Percentiles rank a stretch among this genome's conserved stretches.
These are phyloP conservation scores for Globisporangium irregulare DNA, from an alignment of 352 stramenopile genomes.

Conservation along the genomic window DNA sequence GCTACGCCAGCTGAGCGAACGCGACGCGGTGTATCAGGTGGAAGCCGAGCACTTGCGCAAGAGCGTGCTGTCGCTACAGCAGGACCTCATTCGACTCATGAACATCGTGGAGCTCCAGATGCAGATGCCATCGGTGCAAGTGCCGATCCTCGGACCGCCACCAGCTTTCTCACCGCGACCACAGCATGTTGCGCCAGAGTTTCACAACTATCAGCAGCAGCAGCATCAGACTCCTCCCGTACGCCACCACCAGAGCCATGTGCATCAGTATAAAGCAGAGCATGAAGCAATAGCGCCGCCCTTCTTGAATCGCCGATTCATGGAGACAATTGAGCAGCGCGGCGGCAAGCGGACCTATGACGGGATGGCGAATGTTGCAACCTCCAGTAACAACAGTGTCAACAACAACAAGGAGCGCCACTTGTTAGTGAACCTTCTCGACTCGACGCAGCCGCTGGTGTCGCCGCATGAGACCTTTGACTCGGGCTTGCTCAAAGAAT, in stretches of 20 bases:
- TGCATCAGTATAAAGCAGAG: neutral
- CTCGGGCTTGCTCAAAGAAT: conserved; percentile 23
- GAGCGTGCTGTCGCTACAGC: conserved; percentile 66
- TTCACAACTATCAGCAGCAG: neutral
- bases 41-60: conserved; percentile 56
- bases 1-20: conserved; percentile 28
- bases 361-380: neutral
- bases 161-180: neutral
- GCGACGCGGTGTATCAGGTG: conserved; percentile 28
- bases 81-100: conserved; percentile 73
- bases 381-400: neutral
- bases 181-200: neutral
- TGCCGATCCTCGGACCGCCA: conserved; percentile 12
- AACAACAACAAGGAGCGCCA: conserved; percentile 20
- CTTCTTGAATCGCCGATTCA: conserved; percentile 23
- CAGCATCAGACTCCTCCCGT: neutral
- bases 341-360: conserved; percentile 9
- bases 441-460: conserved; percentile 23
- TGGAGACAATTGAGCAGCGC: conserved; percentile 14
- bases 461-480: conserved; percentile 27
- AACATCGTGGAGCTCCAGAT: conserved; percentile 78
- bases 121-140: conserved; percentile 43
- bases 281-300: neutral
- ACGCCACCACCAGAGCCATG: neutral
- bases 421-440: conserved; percentile 30